These are phyloP conservation scores for Cryphonectria parasitica DNA, from an alignment of 2,329 filamentous ascomycete species.

Conservation along the genomic window DNA sequence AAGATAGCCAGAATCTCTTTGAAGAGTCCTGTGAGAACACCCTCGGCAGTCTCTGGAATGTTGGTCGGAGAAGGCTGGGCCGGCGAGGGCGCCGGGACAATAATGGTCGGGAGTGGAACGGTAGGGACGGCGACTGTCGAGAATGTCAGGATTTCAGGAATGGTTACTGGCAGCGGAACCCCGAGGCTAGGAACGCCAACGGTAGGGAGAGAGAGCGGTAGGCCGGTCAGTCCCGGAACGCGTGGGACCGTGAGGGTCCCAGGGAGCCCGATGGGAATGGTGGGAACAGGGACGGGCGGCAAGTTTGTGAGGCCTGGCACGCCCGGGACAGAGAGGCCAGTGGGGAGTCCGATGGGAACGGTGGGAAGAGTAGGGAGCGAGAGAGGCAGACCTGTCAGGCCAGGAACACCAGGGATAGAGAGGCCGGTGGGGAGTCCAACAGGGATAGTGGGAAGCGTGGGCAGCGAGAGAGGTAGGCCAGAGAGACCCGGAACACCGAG, in stretches of 20 bases:
- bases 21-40: neutral
- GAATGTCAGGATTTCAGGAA: neutral
- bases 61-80: neutral
- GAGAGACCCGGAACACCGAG: neutral
- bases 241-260: neutral
- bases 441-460: neutral
- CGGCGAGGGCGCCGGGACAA: neutral
- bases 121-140: neutral
- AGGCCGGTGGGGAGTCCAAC: neutral
- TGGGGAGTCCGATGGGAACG: too few species aligned
- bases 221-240: neutral
- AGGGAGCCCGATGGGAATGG: too few species aligned
- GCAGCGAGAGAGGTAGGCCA: neutral
- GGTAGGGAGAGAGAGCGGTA: neutral
- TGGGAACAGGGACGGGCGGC: too few species aligned
- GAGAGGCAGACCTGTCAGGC: neutral
- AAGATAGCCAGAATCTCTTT: neutral
- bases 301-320: too few species aligned
- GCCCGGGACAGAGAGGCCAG: too few species aligned
- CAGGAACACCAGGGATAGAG: neutral
- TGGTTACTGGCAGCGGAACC: neutral
- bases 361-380: neutral
- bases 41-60: neutral
- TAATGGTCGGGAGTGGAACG: neutral
- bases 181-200: too few species aligned